Percentiles rank a stretch among this genome's conserved stretches.
Evolutionary conservation across 208 protist genomes (phyloP).

Genomic region (Trypanosoma congolense): DNA sequence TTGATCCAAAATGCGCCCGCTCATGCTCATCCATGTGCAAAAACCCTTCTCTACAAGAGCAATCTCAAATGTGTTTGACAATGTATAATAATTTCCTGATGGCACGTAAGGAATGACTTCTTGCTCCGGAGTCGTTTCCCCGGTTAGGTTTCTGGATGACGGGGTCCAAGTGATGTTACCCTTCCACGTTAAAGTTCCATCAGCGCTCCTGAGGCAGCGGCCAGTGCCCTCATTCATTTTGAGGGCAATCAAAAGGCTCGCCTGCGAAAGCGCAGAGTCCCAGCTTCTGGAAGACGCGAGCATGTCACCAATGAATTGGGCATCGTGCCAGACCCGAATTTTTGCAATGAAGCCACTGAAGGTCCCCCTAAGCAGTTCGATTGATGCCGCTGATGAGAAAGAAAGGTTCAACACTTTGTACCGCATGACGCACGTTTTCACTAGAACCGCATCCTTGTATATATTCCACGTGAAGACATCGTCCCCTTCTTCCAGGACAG

Average conservation of each 20-base stretch:
- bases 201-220: constrained; percentile 40
- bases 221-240: constrained; percentile 67
- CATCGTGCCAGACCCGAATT: constrained; percentile 52
- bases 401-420: constrained; percentile 39
- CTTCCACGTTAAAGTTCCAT: constrained; percentile 36
- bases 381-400: constrained; percentile 10
- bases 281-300: constrained; percentile 27
- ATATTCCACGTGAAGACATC: constrained; percentile 68
- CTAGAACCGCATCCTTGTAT: constrained; percentile 56
- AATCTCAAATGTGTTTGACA: constrained; percentile 68
- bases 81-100: constrained; percentile 45
- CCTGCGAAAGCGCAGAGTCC: constrained; percentile 2
- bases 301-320: constrained; percentile 45
- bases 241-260: constrained; percentile 47
- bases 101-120: constrained; percentile 29
- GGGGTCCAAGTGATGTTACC: constrained; percentile 37
- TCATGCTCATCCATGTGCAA: constrained; percentile 67
- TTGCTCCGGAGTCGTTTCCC: constrained; percentile 5
- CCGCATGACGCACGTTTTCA: constrained; percentile 36
- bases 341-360: constrained; percentile 28
- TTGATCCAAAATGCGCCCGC: constrained; percentile 72
- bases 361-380: constrained; percentile 20
- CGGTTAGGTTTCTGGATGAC: constrained; percentile 29
- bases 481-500: constrained; percentile 46
- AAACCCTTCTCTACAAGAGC: constrained; percentile 63